These are phyloP conservation scores for Podospora comata DNA, from an alignment of 495 filamentous ascomycete genomes.

Conservation along the genomic window DNA sequence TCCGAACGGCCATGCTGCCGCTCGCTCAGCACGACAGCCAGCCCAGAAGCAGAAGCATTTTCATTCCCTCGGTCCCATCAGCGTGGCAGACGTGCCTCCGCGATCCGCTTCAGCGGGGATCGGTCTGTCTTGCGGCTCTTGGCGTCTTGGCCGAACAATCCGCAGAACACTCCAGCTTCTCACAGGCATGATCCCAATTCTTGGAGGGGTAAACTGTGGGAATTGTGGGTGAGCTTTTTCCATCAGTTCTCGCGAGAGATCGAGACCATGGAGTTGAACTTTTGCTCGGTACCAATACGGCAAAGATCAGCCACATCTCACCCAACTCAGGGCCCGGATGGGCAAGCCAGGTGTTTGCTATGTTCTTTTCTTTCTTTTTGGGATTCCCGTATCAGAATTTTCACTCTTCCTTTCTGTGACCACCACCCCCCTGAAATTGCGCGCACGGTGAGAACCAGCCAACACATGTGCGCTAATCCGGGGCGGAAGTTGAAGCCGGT, in stretches of 20 bases:
- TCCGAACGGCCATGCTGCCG: slow-evolving; percentile 13
- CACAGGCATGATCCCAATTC: slow-evolving; percentile 13
- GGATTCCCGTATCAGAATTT: background rate
- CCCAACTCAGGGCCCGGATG: too few relatives aligned
- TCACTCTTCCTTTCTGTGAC: background rate
- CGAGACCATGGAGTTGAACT: background rate
- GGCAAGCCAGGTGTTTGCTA: background rate
- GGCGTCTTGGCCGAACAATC: slow-evolving; percentile 17
- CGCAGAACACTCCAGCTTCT: slow-evolving; percentile 4
- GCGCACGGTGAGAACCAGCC: slow-evolving; percentile 19
- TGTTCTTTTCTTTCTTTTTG: background rate
- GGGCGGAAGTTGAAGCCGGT: slow-evolving; percentile 28
- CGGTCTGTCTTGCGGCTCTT: slow-evolving; percentile 20
- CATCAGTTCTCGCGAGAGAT: background rate
- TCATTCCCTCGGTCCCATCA: slow-evolving; percentile 24
- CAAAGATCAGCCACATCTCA: background rate
- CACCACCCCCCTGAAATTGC: slow-evolving; percentile 23
- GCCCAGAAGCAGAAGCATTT: background rate
- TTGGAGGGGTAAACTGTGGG: slow-evolving; percentile 12
- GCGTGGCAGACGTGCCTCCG: slow-evolving; percentile 24
- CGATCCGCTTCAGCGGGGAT: slow-evolving; percentile 22
- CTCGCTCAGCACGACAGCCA: background rate
- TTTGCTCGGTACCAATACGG: background rate
- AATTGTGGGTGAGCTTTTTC: slow-evolving; percentile 2
- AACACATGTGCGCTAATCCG: slow-evolving; percentile 32